Evolutionary conservation across 345 rosid species (phyloP), one percentile per base, ranked within the genome.

Genomic region (Salix udensis): DNA sequence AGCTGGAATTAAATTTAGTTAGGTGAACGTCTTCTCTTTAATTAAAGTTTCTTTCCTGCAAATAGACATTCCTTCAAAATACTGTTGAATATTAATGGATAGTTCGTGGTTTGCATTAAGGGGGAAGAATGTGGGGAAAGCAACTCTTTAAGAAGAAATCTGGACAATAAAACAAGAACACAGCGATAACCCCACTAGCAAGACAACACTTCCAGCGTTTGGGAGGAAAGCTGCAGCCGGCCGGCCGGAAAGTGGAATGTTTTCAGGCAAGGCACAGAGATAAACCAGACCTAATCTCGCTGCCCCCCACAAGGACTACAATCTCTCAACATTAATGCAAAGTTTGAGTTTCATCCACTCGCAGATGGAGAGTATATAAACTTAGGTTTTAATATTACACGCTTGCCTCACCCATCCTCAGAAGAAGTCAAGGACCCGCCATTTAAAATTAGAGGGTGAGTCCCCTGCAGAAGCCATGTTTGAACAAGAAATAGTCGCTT

Each of bases 51-150:
- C 37, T 65, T 67, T 31, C 46, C 21, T 31, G 15, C n/a, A 65
- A 65, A n/a, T 30, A 30, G 67, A 61, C 31, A 28, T 50, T 48
- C 67, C 16, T 66, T 39, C 23, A 76, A 71, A 71, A 70, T 67
- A 77, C 30, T 70, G 72, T 61, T 73, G 64, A 73, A 62, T 36
- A 36, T 36, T 36, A 36, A 36, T 42, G 60, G 68, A 34, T 75
- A 24, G 28, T 70, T 74, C n/a, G 73, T 19, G 34, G 74, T 58
- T 40, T 75, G 83, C 42, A 79, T 76, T 77, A 30, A 76, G 74
- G 68, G 83, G 81, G 76, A 71, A 71, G 87, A 85, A 85, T 77
- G 82, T 73, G 67, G 18, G 80, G 85, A 84, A 81, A 78, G 85
- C 88, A 77, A 81, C 81, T 71, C 77, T 82, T 52, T 19, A 40